Evolutionary conservation across 768 basidiomycete species (phyloP), one percentile per base, ranked within the genome.

Genomic region (Austroboletus eburneus): DNA sequence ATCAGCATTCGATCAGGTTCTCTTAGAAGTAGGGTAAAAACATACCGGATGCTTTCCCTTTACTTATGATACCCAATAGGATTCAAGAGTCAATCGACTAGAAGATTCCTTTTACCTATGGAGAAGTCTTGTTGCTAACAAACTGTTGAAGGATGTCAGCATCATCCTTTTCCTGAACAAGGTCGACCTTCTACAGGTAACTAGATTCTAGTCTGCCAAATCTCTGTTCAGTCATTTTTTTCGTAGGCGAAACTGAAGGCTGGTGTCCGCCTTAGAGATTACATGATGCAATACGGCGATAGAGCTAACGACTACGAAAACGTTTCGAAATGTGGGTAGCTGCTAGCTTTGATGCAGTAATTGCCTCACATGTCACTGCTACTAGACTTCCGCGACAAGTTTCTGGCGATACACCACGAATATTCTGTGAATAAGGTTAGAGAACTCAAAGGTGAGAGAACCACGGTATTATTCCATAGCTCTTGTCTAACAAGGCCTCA

Each of bases 121-220:
- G 89, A 81, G 77, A 59, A 67, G 71, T 0, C 78, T 91, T 1
- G 77, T 85, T 29, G 78, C 84, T 23, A 86, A 90, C 66, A 84
- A 76, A 57, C 69, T 91, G 9, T 78, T 92, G 25, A 72, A 75
- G 29, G 75, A 80, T 39, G 88, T 91, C 50, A 85, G 81, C 64
- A 79, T 92, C 51, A 78, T 92, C 16, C 73, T 91, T 54, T 91
- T 91, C 63, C 63, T 91, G 52, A 90, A 89, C 68, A 90, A 91
- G 67, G 79, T 78, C 49, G 89, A 91, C 63, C 72, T 91, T 37
- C 72, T 91, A 32, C 78, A 80, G 74, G 86, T 80, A 59, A 43
- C 68, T 51, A 16, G 17, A 24, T 38, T 32, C 20, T 13, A n/a
- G 14, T 41, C 18, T 2, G 42, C 20, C 38, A 5, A 29, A 29